Conservation (phyloP, 2,329 filamentous ascomycete genomes). For the Chaetothyriales sp. region DNA sequence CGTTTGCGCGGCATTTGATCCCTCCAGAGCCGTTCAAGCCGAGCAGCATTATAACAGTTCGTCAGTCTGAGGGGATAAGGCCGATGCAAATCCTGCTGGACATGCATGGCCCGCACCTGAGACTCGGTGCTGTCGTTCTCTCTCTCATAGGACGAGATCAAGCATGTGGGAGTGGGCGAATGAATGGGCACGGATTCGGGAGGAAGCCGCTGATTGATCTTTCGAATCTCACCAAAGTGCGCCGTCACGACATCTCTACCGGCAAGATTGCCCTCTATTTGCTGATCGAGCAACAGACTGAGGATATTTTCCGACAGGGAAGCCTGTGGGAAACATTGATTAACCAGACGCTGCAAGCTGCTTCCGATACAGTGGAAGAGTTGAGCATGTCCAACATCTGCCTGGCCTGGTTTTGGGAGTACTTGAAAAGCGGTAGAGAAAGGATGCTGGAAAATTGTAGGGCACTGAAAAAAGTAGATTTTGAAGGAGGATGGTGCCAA, state of each 20-base stretch:
- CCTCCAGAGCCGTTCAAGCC: constrained; percentile 1
- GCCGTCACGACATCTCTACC: not conserved
- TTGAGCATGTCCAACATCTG: not conserved
- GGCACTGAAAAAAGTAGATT: not conserved
- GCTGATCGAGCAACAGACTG: not conserved
- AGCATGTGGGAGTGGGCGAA: not conserved
- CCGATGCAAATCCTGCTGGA: not conserved
- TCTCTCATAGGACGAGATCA: not conserved
- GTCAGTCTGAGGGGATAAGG: constrained; percentile 1
- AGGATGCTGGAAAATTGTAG: not conserved
- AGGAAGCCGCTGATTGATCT: constrained; percentile 1
- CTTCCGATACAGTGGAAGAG: not conserved
- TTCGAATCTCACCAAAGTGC: not conserved
- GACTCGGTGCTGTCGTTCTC: not conserved
- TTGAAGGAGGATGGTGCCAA: not conserved
- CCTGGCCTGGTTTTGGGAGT: not conserved
- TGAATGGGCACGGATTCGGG: not conserved
- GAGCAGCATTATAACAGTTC: not conserved
- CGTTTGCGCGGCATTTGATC: not conserved
- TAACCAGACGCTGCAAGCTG: not conserved
- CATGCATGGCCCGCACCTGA: not conserved
- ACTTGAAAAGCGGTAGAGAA: not conserved
- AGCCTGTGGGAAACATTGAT: not conserved
- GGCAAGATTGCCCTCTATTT: constrained; percentile 1
- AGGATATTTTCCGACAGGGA: not conserved